Base-by-base conservation (phyloP, 2,329 filamentous ascomycete species). In the Cladosporium colombiae region DNA sequence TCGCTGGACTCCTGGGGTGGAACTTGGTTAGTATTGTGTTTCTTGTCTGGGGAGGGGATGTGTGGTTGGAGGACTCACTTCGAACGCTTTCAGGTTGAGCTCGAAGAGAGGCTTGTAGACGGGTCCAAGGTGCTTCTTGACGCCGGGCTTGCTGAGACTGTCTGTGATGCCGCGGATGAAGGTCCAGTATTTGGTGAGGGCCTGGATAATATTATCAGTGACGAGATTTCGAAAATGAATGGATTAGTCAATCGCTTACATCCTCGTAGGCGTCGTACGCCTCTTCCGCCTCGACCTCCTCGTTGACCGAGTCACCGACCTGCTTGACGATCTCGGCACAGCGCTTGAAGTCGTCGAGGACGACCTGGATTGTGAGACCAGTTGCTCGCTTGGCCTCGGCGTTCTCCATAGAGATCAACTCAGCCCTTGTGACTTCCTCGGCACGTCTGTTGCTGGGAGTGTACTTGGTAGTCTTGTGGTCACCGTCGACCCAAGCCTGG, bases 291-390 rank as follows among this genome's bases (percentile, higher is more conserved):
- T 61, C 58, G 3, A 49, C 23, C n/a, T 50, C 58, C 10, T 49
- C 58, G 58, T 61, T 37, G 58, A 61, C n/a, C 1, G 49, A 18
- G 27, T 50, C 58, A 25, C 44, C 58, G 27, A 61, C 14, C 18
- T 49, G 40, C 58, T 61, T 50, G 29, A 61, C 37, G 58, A 61
- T 61, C 58, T 59, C 56, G 3, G 56, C 56, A 37, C 56, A 59
- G 31, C 56, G 56, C 56, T 46, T 59, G 56, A 59, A 59, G 35
- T 59, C 56, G 6, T 59, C 56, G n/a, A 59, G 56, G 11, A 37
- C 56, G 3, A 59, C 56, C 56, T 59, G 56, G 16, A 46, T 13
- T 2, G 56, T 59, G 23, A 59, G 23, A 7, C 56, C 56, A 23
- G 35, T 44, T 13, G 56, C 56, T n/a, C 35, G 23, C 56, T 59